phyloP scores from a whole-genome alignment of 2,329 filamentous ascomycete genomes.

The Tolypocladium guangdongense region DNA sequence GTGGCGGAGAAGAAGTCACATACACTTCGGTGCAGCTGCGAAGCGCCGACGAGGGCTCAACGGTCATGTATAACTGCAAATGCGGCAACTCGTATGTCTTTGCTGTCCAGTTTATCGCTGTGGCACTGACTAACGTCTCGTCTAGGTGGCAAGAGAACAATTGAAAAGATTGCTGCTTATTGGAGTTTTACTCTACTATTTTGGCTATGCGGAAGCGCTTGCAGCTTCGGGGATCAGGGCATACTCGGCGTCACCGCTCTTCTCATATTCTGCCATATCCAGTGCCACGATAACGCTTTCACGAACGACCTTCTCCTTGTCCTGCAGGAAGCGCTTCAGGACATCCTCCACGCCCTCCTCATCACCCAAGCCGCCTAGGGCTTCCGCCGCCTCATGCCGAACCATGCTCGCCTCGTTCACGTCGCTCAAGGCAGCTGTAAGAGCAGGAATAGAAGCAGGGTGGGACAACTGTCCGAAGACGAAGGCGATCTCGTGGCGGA shows the following conservation, averaged over 20 bases:
- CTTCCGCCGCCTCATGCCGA: constrained; percentile 92
- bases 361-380: constrained; percentile 84
- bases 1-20: constrained; percentile 70
- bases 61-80: constrained; percentile 80
- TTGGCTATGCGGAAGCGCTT: constrained; percentile 27
- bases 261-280: constrained; percentile 97
- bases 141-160: constrained; percentile 49
- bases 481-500: constrained; percentile 96
- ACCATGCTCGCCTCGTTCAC: constrained; percentile 88
- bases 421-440: constrained; percentile 69
- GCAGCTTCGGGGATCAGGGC: constrained; percentile 67
- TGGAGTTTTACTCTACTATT: constrained; percentile 4
- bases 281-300: constrained; percentile 92
- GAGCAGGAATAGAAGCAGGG: constrained; percentile 88
- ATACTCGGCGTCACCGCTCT: constrained; percentile 79
- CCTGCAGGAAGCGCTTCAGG: constrained; percentile 72
- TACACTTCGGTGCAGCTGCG: constrained; percentile 79
- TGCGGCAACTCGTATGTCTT: constrained; percentile 68
- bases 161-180: constrained; percentile 19
- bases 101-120: not conserved
- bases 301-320: constrained; percentile 84
- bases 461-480: constrained; percentile 95
- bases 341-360: constrained; percentile 87
- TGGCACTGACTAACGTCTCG: not conserved
- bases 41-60: constrained; percentile 89